These are phyloP conservation scores for Trametes sanguinea DNA, from an alignment of 768 basidiomycete species.

Conservation along the genomic window DNA sequence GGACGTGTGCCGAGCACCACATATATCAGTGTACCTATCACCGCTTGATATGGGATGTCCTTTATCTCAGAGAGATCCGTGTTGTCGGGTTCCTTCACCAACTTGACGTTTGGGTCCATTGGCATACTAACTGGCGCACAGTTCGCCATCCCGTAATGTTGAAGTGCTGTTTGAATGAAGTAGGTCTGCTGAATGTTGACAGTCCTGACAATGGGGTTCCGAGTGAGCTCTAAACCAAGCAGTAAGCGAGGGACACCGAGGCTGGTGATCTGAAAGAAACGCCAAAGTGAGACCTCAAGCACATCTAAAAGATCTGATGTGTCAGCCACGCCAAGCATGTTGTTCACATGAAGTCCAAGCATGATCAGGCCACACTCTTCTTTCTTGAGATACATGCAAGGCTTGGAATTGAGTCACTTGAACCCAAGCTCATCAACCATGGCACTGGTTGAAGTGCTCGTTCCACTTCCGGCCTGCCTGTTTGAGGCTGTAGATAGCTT, in stretches of 20 bases:
- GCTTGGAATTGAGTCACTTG: neutral
- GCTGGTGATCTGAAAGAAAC: constrained; percentile 1
- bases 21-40: constrained; percentile 34
- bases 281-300: neutral
- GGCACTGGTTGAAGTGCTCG: constrained; percentile 9
- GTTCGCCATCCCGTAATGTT: constrained; percentile 20
- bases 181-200: constrained; percentile 34
- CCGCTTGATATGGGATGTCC: constrained; percentile 30
- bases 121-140: constrained; percentile 18
- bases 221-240: constrained; percentile 35
- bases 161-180: constrained; percentile 21
- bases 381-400: neutral
- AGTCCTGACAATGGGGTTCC: constrained; percentile 27
- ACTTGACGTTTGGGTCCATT: constrained; percentile 14
- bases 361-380: neutral
- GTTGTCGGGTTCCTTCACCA: neutral
- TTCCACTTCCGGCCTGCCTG: constrained; percentile 37
- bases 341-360: constrained; percentile 3
- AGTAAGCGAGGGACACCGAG: constrained; percentile 23
- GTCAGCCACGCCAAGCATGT: constrained; percentile 19
- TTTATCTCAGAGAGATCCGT: constrained; percentile 5
- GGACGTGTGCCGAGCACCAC: constrained; percentile 33
- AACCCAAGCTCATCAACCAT: neutral
- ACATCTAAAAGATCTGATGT: neutral
- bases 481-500: constrained; percentile 38